Percentiles rank a stretch among this genome's conserved stretches.
Evolutionary conservation across 2,329 filamentous ascomycete genomes (phyloP).

Genomic region (Cladophialophora yegresii): DNA sequence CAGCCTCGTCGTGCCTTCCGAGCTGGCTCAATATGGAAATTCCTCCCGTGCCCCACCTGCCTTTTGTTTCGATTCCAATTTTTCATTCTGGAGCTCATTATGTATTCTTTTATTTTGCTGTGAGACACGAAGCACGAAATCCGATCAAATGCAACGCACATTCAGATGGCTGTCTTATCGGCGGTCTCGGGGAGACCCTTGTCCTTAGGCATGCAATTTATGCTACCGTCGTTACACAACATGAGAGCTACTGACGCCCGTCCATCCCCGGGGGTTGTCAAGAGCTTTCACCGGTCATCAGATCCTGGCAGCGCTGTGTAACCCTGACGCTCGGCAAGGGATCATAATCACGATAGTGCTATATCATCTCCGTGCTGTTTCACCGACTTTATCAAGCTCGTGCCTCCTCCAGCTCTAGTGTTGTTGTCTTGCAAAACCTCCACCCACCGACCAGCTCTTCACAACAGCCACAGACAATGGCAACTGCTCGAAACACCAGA

Average conservation of each 20-base stretch:
- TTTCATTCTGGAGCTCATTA: slow-evolving; percentile 13
- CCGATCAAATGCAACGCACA: neutral
- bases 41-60: slow-evolving; percentile 29
- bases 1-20: slow-evolving; percentile 1
- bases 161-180: neutral
- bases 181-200: slow-evolving; percentile 15
- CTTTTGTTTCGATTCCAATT: neutral
- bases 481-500: neutral
- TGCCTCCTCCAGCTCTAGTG: neutral
- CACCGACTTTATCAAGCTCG: slow-evolving; percentile 25
- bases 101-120: neutral
- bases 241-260: slow-evolving; percentile 16
- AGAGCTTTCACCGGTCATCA: neutral
- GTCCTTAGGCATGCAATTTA: slow-evolving; percentile 13
- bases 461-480: slow-evolving; percentile 1
- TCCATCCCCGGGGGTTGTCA: slow-evolving; percentile 30
- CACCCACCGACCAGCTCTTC: neutral
- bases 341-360: neutral
- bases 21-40: slow-evolving; percentile 24
- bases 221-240: slow-evolving; percentile 22
- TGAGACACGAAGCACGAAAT: neutral
- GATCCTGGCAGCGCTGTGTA: slow-evolving; percentile 15
- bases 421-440: neutral
- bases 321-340: slow-evolving; percentile 10
- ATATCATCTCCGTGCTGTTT: slow-evolving; percentile 14